phyloP scores from a whole-genome alignment of 108 stramenopile genomes.

The Heterococcus sp. region DNA sequence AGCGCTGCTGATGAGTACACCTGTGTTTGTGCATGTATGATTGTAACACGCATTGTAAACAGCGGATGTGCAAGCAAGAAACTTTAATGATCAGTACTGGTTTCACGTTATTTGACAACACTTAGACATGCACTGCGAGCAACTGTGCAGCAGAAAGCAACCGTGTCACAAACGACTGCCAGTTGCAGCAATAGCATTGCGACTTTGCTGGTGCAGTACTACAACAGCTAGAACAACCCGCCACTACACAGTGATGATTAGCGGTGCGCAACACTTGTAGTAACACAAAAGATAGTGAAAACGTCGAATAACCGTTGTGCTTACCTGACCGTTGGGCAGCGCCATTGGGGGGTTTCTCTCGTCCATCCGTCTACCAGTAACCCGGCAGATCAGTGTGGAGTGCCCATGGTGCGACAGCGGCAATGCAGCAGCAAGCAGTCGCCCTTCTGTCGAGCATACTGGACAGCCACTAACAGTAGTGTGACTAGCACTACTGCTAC shows the following conservation, averaged over 20 bases:
- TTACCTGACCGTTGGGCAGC: background rate
- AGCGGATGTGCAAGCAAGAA: background rate
- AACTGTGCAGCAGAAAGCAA: background rate
- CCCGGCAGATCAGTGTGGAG: background rate
- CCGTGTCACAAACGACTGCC: background rate
- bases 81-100: background rate
- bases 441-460: background rate
- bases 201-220: background rate
- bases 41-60: background rate
- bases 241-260: too few species aligned
- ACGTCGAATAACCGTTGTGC: too few species aligned
- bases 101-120: background rate
- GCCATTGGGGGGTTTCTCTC: background rate
- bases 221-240: background rate
- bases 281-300: too few species aligned
- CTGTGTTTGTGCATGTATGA: background rate
- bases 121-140: background rate
- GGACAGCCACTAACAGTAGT: too few species aligned
- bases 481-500: too few species aligned
- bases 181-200: background rate
- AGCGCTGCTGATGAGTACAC: background rate
- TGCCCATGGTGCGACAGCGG: background rate
- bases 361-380: background rate
- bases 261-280: too few species aligned
- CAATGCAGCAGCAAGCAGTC: background rate